Evolutionary conservation across 148 eudicot species (phyloP), one percentile per base, ranked within the genome.

Genomic region (Cornus kousa): DNA sequence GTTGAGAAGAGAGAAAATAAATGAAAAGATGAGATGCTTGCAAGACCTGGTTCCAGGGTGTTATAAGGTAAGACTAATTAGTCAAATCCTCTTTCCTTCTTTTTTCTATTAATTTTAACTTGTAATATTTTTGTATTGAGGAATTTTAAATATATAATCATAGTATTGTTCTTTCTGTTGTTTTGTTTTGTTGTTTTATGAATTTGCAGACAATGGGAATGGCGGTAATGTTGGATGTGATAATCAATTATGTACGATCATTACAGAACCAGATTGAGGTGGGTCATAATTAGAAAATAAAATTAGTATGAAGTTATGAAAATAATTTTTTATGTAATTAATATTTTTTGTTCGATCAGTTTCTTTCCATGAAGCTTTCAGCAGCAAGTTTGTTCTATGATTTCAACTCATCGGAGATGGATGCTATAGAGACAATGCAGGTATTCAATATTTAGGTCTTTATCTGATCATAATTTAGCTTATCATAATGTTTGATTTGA

Each of bases 211-310:
- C 98, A 28, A 92, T 94, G 97, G 98, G 94, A 77, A 91, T 94
- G 98, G 96, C 98, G 12, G 96, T 89, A 33, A 90, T 92, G 98
- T 78, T 94, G 78, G 98, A 94, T 86, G 98, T 94, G 62, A 94
- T 92, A 22, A 94, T 89, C 70, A 94, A 86, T 67, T 94, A 94
- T 68, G 89, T 94, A 74, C 83, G 87, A 64, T 90, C 96, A 10
- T 78, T 94, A 75, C 98, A 94, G 80, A 92, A 90, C 76, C 98
- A 94, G 84, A 94, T 94, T 67, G 98, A 94, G 92, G 98, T 92
- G 80, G 55, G 82, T 76, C 1, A 0, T 31, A 40, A 20, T 5
- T 17, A 43, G 50, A 57, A 13, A 37, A 19, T 20, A 62, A 5
- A 62, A 57, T 55, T 8, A 55, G 4, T 16, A 57, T 4, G 0